Base-by-base conservation (phyloP, 331 rosid genomes). In the Pyracantha coccinea region DNA sequence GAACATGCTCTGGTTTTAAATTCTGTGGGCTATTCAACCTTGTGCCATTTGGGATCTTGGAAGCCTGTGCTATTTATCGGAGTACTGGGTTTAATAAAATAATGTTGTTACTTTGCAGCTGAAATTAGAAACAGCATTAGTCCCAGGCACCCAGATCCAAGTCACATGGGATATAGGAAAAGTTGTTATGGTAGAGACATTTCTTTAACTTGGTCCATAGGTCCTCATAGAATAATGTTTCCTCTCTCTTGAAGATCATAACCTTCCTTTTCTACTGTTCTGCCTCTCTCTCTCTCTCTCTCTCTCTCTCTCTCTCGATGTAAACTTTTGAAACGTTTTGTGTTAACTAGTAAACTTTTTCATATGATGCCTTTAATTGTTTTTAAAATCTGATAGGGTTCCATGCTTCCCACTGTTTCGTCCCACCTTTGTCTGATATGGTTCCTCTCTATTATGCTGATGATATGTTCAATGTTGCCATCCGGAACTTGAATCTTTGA, bases 401-500 rank as follows among this genome's bases (percentile, higher is more conserved):
- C 35, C 55, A 60, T 19, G 59, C 71, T 27, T 64, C 76, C 50
- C 5, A 28, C 28, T 59, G 35, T 19, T 31, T 33, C 32, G 24
- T 28, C 32, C 1, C 20, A 67, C 35, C 59, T 13, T 16, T 54
- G 24, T 50, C 53, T 75, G 38, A 50, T 53, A 53, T 19, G 41
- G 25, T 57, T 73, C 23, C 28, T 47, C 44, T 23, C 17, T 28
- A 65, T 63, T 74, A 68, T 23, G n/a, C 14, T 60, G 74, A 58
- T 19, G 63, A 29, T 44, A 32, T 65, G 57, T 69, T 47, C 54
- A 29, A 21, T 84, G 64, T 82, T 60, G 17, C 17, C 63, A 17
- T 68, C 60, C 75, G 84, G 97, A 91, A 89, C 73, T 93, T 67
- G 91, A 87, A 74, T 85, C 85, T 85, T 81, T 88, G 89, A 88